Evolutionary conservation across 2,329 filamentous ascomycete genomes (phyloP).

Genomic region (Epichloe brachyelytri): DNA sequence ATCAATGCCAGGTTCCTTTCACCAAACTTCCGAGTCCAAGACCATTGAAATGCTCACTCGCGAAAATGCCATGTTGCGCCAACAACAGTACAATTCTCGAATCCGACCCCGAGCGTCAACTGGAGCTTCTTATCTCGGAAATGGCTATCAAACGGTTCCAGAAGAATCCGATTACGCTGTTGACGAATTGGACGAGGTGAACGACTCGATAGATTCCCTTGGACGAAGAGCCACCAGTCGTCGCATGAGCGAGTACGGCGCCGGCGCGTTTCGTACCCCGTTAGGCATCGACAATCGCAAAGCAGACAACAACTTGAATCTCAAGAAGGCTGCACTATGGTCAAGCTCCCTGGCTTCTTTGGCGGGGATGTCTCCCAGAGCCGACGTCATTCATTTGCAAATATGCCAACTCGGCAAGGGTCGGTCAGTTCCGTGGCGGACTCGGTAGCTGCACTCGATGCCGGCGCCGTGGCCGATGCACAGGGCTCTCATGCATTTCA

Average conservation of each 20-base stretch:
- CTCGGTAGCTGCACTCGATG: conserved; percentile 32
- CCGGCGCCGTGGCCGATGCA: conserved; percentile 26
- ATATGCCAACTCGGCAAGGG: conserved; percentile 49
- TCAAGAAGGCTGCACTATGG: conserved; percentile 58
- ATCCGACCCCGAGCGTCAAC: conserved; percentile 47
- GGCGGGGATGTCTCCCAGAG: conserved; percentile 56
- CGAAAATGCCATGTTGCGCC: conserved; percentile 50
- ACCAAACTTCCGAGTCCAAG: conserved; percentile 45
- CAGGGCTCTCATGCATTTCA: conserved; percentile 30
- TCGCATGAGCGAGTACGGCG: conserved; percentile 45
- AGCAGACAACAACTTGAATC: conserved; percentile 41
- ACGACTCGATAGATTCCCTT: conserved; percentile 35
- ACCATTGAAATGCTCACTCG: conserved; percentile 49
- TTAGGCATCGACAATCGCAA: conserved; percentile 48
- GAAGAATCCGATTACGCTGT: conserved; percentile 62
- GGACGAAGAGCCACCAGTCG: conserved; percentile 33
- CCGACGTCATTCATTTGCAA: conserved; percentile 68
- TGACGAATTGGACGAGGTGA: conserved; percentile 53
- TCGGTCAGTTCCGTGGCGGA: conserved; percentile 50
- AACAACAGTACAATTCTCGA: conserved; percentile 32
- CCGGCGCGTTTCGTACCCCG: conserved; percentile 32
- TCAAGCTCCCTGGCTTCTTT: conserved; percentile 57
- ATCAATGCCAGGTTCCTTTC: conserved; percentile 31
- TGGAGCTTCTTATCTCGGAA: conserved; percentile 38
- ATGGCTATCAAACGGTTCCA: conserved; percentile 44